These are phyloP conservation scores for Starmera dryadoides DNA, from an alignment of 805 yeast genomes.

Conservation along the genomic window DNA sequence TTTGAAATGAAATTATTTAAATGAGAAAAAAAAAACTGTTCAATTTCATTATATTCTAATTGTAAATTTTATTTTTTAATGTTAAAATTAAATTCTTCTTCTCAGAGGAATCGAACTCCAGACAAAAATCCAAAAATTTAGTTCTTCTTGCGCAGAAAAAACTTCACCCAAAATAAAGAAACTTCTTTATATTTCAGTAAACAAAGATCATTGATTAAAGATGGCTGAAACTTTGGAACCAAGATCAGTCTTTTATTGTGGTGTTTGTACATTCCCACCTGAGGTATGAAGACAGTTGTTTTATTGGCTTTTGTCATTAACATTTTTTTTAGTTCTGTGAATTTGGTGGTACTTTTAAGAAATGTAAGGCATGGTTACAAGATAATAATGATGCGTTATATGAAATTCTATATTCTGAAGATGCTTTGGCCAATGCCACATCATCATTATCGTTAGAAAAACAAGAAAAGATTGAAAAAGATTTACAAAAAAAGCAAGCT, in stretches of 20 bases:
- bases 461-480: constrained; percentile 76
- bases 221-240: constrained; percentile 14
- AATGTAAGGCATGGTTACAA: constrained; percentile 80
- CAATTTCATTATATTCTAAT: too few relatives aligned
- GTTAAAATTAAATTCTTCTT: too few relatives aligned
- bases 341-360: constrained; percentile 72
- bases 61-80: too few relatives aligned
- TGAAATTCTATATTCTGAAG: constrained; percentile 53
- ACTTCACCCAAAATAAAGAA: too few relatives aligned
- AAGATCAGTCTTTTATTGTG: constrained; percentile 56
- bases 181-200: too few relatives aligned
- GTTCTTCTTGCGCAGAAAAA: too few relatives aligned
- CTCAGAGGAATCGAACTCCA: too few relatives aligned
- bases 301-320: background rate
- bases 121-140: too few relatives aligned
- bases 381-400: constrained; percentile 51
- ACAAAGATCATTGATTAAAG: too few relatives aligned
- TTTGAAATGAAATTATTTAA: too few relatives aligned
- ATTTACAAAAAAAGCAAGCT: constrained; percentile 75
- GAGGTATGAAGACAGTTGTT: constrained; percentile 29
- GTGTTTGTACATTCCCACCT: constrained; percentile 76
- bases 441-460: constrained; percentile 64
- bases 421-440: constrained; percentile 47
- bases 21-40: too few relatives aligned
- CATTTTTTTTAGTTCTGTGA: constrained; percentile 57